A percentile compares a stretch with the other conserved stretches of the same genome.
Evolutionary conservation across 164 flowering plant genomes (phyloP).

Genomic region (Akebia trifoliata): DNA sequence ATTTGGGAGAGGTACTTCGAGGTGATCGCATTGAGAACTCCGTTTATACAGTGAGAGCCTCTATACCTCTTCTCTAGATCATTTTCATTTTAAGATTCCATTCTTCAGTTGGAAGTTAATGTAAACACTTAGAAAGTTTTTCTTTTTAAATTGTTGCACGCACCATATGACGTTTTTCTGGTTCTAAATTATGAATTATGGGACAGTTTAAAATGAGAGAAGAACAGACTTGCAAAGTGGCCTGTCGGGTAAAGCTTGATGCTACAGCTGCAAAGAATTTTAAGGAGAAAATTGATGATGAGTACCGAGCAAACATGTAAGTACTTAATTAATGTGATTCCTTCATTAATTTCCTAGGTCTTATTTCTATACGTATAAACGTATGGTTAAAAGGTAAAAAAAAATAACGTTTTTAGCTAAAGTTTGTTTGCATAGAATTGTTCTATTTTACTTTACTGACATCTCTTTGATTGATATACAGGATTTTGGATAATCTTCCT

Average conservation of each 20-base stretch:
- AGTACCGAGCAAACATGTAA: constrained; percentile 60
- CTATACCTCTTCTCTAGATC: neutral
- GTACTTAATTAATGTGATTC: neutral
- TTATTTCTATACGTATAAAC: neutral
- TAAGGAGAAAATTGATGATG: constrained; percentile 60
- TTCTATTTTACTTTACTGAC: neutral
- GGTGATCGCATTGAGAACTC: constrained; percentile 74
- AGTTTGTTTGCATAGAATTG: constrained; percentile 2
- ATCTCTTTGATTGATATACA: constrained; percentile 9
- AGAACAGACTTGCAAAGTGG: constrained; percentile 47
- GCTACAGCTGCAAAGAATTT: constrained; percentile 50
- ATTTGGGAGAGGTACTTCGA: constrained; percentile 65
- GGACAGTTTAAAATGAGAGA: constrained; percentile 54
- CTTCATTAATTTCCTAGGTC: neutral
- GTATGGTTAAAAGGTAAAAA: too few species aligned
- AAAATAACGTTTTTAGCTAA: too few species aligned
- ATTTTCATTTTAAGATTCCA: neutral
- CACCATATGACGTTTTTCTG: neutral
- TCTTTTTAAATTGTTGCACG: neutral
- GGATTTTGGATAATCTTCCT: constrained; percentile 87
- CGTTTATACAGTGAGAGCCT: constrained; percentile 38
- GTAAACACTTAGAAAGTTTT: neutral
- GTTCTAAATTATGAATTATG: constrained; percentile 3
- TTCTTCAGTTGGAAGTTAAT: neutral
- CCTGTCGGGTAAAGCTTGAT: constrained; percentile 38